Evolutionary conservation across 2,329 filamentous ascomycete species (phyloP).

Genomic region (Magnaporthiopsis poae): DNA sequence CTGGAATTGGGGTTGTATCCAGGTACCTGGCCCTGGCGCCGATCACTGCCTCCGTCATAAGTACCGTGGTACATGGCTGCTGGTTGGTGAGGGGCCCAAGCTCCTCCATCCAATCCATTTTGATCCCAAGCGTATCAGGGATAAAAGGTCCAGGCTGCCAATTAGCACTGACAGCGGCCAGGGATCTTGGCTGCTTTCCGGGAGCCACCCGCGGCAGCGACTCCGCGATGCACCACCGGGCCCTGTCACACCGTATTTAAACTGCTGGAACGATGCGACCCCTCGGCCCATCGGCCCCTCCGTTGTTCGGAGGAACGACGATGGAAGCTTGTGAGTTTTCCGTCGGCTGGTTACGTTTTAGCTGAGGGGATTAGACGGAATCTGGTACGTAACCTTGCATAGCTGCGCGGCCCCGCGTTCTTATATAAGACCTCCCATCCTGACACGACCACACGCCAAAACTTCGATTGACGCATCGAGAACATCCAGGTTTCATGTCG

Average conservation of each 20-base stretch:
- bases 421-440: neutral
- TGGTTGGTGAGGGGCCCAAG: neutral
- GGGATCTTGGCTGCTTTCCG: no score
- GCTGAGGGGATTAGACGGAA: neutral
- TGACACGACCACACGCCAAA: neutral
- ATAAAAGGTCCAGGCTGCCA: neutral
- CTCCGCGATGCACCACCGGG: no score
- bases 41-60: neutral
- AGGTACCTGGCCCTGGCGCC: neutral
- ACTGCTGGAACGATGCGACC: no score
- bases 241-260: neutral
- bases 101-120: neutral
- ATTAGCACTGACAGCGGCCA: no score
- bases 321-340: neutral
- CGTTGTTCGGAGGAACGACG: neutral
- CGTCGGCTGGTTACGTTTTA: neutral
- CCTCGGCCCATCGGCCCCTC: neutral
- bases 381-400: neutral
- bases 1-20: neutral
- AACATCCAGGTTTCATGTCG: neutral
- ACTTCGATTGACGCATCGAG: neutral
- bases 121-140: neutral
- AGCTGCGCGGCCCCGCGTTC: no score
- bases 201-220: no score
- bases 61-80: neutral